Evolutionary conservation across 2,329 filamentous ascomycete genomes (phyloP).

Genomic region (Aspergillus melleus): DNA sequence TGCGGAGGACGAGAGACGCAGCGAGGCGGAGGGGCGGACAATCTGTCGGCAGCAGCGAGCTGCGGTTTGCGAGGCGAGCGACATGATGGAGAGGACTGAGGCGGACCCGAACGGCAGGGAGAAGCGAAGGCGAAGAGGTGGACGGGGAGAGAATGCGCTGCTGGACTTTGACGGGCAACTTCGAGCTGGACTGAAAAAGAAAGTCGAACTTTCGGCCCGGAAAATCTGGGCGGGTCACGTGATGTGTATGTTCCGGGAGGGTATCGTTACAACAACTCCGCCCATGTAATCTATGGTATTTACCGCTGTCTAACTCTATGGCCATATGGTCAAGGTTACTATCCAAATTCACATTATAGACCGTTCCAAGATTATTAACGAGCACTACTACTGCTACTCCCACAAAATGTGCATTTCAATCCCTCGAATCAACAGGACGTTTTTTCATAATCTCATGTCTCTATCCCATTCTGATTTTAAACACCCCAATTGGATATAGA

Average conservation of each 20-base stretch:
- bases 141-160: slow-evolving; percentile 1
- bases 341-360: slow-evolving; percentile 3
- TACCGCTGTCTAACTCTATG: no score
- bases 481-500: slow-evolving; percentile 7
- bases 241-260: slow-evolving; percentile 6
- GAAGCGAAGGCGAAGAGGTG: slow-evolving; percentile 4
- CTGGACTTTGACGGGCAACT: not conserved
- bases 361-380: not conserved
- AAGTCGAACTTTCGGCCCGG: slow-evolving; percentile 28
- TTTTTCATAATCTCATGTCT: slow-evolving; percentile 35
- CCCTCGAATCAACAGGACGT: slow-evolving; percentile 12
- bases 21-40: slow-evolving; percentile 42
- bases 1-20: slow-evolving; percentile 42
- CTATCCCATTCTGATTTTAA: slow-evolving; percentile 25
- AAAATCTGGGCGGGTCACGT: slow-evolving; percentile 37
- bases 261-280: no score
- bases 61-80: slow-evolving; percentile 41
- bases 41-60: slow-evolving; percentile 46
- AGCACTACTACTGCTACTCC: slow-evolving; percentile 7
- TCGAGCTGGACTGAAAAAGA: slow-evolving; percentile 13
- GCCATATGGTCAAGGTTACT: no score
- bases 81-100: slow-evolving; percentile 32
- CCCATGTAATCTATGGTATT: no score
- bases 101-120: slow-evolving; percentile 13
- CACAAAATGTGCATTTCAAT: slow-evolving; percentile 1